Base-by-base conservation (phyloP, 1,139 yeast species). In the Debaryomycetaceae sp. region DNA sequence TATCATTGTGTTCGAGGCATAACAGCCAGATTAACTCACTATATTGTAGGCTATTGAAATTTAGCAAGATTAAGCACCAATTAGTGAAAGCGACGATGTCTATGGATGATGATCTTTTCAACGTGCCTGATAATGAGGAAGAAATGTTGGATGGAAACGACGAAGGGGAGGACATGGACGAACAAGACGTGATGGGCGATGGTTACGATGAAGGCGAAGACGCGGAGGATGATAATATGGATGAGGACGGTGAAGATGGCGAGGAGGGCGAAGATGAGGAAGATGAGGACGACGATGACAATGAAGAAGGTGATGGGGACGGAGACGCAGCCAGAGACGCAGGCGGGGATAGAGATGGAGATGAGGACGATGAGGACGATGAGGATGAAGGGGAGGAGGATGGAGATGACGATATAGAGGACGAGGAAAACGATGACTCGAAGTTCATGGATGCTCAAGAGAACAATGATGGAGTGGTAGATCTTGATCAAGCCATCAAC, bases 271-370 rank as follows among this genome's bases (percentile, higher is more conserved):
- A 57, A 0, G 66, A 61, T 0, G 87, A 79, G 0, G 87, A 77
- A 0, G 73, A 66, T 0, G 88, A 76, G 5, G 93, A 76, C 4
- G 95, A 76, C 34, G 89, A 46, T 6, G 48, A 49, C 3, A 56
- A 50, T 1, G 56, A 46, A 3, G 58, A 51, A 1, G 58, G 47
- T 1, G 53, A 45, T 4, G 59, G 47, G 0, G 56, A 56, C 5
- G 61, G 57, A 2, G 67, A 49, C 6, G 52, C 46, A 7, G 59
- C 49, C 5, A 57, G 42, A 5, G 59, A 48, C 6, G 58, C 45
- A 3, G 54, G 49, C 11, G 58, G 43, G 11, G 59, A 56, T 0
- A 62, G 55, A 3, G 65, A 53, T 3, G 64, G 58, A 2, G 62
- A 53, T 1, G 60, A 54, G 4, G 62, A 53, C 1, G 66, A 56